Percentiles rank a stretch among this genome's conserved stretches.
Conservation (phyloP, 495 filamentous ascomycete species). For the Penicillium canescens region DNA sequence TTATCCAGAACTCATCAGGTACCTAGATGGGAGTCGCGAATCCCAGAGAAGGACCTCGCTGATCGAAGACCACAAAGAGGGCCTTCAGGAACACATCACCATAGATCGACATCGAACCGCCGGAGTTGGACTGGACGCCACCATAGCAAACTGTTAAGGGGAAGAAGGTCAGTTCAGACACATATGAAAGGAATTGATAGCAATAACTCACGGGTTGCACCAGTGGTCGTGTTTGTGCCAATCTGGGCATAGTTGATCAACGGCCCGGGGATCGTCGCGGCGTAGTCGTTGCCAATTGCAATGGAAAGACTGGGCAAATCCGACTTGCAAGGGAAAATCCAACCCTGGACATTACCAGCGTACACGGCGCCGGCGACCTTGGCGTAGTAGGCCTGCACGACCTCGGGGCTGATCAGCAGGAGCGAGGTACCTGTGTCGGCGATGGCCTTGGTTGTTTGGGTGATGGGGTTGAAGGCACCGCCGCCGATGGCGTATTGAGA, state of each 20-base stretch:
- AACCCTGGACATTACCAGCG: constrained; percentile 54
- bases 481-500: constrained; percentile 56
- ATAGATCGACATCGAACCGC: constrained; percentile 65
- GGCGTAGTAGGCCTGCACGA: constrained; percentile 63
- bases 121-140: constrained; percentile 62
- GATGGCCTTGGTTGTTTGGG: constrained; percentile 47
- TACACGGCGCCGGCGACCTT: constrained; percentile 57
- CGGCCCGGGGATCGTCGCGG: constrained; percentile 64
- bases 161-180: constrained; percentile 39
- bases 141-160: constrained; percentile 62
- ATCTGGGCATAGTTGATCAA: constrained; percentile 66
- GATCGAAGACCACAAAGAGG: constrained; percentile 77
- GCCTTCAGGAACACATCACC: constrained; percentile 81
- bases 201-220: constrained; percentile 34
- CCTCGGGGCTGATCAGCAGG: constrained; percentile 62
- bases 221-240: constrained; percentile 43
- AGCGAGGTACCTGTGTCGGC: constrained; percentile 76
- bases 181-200: constrained; percentile 21
- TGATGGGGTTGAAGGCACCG: constrained; percentile 30
- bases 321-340: constrained; percentile 64
- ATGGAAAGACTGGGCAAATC: constrained; percentile 66
- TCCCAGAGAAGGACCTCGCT: constrained; percentile 45
- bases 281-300: constrained; percentile 58
- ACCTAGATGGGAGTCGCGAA: constrained; percentile 28
- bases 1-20: neutral